Evolutionary conservation across 2,329 filamentous ascomycete species (phyloP).

Genomic region (Didymosphaeria variabile): DNA sequence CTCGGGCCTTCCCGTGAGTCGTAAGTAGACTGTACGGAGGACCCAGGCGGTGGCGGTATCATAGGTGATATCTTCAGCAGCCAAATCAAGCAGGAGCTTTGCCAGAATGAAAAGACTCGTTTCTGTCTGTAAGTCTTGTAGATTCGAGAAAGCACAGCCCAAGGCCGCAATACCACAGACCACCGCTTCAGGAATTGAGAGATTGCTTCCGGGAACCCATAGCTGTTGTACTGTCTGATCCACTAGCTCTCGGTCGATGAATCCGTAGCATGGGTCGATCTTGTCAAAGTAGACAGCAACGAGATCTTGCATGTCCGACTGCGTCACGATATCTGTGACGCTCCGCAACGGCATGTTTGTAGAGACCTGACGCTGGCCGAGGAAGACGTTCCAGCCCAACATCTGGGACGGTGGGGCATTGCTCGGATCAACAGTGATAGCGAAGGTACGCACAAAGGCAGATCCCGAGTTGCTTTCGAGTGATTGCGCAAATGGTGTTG

Average conservation of each 20-base stretch:
- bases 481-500: conserved; percentile 44
- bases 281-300: conserved; percentile 62
- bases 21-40: conserved; percentile 62
- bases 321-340: conserved; percentile 58
- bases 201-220: conserved; percentile 44
- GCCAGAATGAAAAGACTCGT: conserved; percentile 56
- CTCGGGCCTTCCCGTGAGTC: conserved; percentile 63
- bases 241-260: conserved; percentile 52
- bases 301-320: conserved; percentile 58
- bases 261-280: conserved; percentile 63
- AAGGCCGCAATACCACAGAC: conserved; percentile 65
- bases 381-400: conserved; percentile 65
- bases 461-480: conserved; percentile 67
- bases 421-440: conserved; percentile 62
- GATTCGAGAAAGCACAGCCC: conserved; percentile 61
- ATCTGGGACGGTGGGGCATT: conserved; percentile 63
- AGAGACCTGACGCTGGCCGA: conserved; percentile 29
- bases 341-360: conserved; percentile 26
- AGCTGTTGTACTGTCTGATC: conserved; percentile 38
- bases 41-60: conserved; percentile 61
- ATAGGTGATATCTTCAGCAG: conserved; percentile 46
- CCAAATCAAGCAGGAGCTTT: conserved; percentile 54
- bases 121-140: conserved; percentile 51
- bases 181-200: conserved; percentile 57
- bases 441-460: conserved; percentile 64